These are phyloP conservation scores for Ceratocystis diversiconidia DNA, from an alignment of 2,329 filamentous ascomycete species.

Conservation along the genomic window DNA sequence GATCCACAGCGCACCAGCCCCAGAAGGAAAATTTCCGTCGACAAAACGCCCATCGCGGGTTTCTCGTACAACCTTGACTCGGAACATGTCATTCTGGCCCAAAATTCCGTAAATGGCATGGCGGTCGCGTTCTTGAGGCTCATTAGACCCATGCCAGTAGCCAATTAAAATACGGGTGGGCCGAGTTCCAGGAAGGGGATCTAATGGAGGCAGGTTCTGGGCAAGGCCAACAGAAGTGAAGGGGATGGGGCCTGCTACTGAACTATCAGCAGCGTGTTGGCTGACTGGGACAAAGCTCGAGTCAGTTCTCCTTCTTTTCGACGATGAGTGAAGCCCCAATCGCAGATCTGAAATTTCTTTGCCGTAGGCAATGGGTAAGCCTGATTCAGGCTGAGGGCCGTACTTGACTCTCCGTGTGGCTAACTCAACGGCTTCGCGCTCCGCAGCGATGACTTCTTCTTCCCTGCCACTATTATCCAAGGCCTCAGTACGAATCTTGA, in stretches of 20 bases:
- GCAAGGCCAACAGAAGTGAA: constrained; percentile 15
- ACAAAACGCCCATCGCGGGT: constrained; percentile 45
- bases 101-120: constrained; percentile 51
- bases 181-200: constrained; percentile 37
- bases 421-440: constrained; percentile 33
- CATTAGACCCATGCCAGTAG: constrained; percentile 43
- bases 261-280: neutral
- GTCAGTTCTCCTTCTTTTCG: constrained; percentile 18
- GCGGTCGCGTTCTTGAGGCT: constrained; percentile 34
- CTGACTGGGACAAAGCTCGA: constrained; percentile 14
- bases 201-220: constrained; percentile 21
- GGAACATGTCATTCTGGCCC: constrained; percentile 49
- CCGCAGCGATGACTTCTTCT: constrained; percentile 28
- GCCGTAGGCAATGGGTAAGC: constrained; percentile 38
- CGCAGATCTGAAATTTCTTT: constrained; percentile 19
- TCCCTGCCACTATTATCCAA: constrained; percentile 25
- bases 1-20: constrained; percentile 48
- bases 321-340: neutral
- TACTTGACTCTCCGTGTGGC: constrained; percentile 32
- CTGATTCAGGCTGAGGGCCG: constrained; percentile 32
- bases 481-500: constrained; percentile 36
- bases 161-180: constrained; percentile 46
- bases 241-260: constrained; percentile 8
- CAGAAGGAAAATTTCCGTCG: constrained; percentile 45
- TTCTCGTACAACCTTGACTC: constrained; percentile 46